Conservation (phyloP, 306 rosid genomes). For the Quercus engelmannii region DNA sequence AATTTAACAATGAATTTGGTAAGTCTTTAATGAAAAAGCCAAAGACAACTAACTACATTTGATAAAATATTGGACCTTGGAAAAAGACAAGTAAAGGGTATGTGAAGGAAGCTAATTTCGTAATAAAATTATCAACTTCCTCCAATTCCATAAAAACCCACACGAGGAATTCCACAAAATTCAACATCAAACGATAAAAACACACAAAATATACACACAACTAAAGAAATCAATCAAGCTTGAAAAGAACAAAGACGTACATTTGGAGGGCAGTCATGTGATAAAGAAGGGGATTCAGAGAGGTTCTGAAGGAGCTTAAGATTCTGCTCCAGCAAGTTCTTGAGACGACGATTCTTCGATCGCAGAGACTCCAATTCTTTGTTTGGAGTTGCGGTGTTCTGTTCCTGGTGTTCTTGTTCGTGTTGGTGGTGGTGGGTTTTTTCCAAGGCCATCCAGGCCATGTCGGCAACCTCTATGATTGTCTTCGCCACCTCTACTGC, state of each 20-base stretch:
- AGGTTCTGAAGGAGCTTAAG: constrained; percentile 63
- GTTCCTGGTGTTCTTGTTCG: background rate
- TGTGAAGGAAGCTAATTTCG: background rate
- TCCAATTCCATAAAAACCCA: background rate
- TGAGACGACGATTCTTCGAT: constrained; percentile 74
- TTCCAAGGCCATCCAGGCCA: constrained; percentile 84
- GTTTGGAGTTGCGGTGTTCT: constrained; percentile 10
- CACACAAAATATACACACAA: background rate
- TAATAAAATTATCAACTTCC: background rate
- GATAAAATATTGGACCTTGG: background rate
- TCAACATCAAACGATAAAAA: background rate
- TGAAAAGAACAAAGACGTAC: constrained; percentile 22
- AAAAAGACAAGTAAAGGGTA: background rate
- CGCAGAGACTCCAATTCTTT: constrained; percentile 50
- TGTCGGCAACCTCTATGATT: constrained; percentile 91
- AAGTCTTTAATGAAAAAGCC: too few species aligned
- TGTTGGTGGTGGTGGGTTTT: constrained; percentile 48
- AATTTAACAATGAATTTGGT: too few species aligned
- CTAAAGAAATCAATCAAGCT: background rate
- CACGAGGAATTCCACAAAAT: background rate
- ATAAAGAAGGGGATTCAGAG: constrained; percentile 55
- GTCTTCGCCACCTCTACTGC: constrained; percentile 83
- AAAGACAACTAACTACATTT: too few species aligned
- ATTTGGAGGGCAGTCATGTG: constrained; percentile 79
- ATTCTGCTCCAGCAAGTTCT: constrained; percentile 65